Percentiles rank a stretch among this genome's conserved stretches.
Evolutionary conservation across 768 basidiomycete species (phyloP).

Genomic region (Mycena vitilis): DNA sequence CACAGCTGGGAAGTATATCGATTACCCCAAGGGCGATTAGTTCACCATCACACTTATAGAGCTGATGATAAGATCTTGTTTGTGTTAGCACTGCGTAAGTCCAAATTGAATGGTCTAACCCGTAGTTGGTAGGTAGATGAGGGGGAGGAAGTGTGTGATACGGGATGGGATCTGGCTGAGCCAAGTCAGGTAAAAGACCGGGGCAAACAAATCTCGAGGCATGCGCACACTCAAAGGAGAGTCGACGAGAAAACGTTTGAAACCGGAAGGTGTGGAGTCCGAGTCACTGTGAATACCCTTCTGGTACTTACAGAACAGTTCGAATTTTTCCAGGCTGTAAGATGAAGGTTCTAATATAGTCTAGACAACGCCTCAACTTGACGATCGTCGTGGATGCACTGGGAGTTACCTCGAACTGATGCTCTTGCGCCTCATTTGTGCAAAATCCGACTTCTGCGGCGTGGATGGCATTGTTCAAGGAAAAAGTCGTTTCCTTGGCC

Average conservation of each 20-base stretch:
- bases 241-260: constrained; percentile 82
- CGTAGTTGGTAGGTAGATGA: constrained; percentile 82
- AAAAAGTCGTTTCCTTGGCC: constrained; percentile 48
- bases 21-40: constrained; percentile 89
- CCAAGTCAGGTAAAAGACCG: background rate
- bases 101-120: constrained; percentile 42
- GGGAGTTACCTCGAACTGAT: constrained; percentile 69
- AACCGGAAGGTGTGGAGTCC: constrained; percentile 61
- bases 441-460: constrained; percentile 59
- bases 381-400: background rate
- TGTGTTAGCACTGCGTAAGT: background rate
- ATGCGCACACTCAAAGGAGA: constrained; percentile 75
- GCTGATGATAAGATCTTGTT: constrained; percentile 83
- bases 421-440: constrained; percentile 47
- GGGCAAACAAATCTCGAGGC: constrained; percentile 13
- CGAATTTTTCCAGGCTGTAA: constrained; percentile 84
- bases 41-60: constrained; percentile 84
- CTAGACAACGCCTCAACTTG: constrained; percentile 49
- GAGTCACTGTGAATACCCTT: constrained; percentile 79
- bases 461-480: constrained; percentile 64
- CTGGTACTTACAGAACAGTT: constrained; percentile 84
- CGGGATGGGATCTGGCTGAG: constrained; percentile 69
- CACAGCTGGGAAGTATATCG: constrained; percentile 89
- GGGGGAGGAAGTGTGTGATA: constrained; percentile 61
- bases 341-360: constrained; percentile 81